phyloP scores from a whole-genome alignment of 345 rosid genomes.

The Alliaria petiolata region DNA sequence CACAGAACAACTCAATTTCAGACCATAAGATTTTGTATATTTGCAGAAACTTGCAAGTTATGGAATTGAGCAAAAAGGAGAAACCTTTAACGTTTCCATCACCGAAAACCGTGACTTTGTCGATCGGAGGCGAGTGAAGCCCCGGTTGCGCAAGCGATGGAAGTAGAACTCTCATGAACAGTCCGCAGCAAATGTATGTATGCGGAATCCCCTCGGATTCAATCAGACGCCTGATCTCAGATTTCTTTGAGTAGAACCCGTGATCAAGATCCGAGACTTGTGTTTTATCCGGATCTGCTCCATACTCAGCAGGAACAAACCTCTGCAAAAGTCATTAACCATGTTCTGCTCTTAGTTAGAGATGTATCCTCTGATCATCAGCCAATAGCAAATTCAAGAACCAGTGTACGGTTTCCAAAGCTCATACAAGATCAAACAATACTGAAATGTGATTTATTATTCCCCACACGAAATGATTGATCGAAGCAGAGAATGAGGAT shows the following conservation, averaged over 20 bases:
- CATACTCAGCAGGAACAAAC: slow-evolving; percentile 86
- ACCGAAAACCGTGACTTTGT: slow-evolving; percentile 61
- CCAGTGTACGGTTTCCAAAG: too few relatives aligned
- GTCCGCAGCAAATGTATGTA: slow-evolving; percentile 68
- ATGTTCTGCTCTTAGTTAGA: background rate
- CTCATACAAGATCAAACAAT: too few relatives aligned
- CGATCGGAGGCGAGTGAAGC: slow-evolving; percentile 55
- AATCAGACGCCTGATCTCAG: slow-evolving; percentile 61
- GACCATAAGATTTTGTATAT: background rate
- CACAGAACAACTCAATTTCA: background rate
- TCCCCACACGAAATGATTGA: too few relatives aligned
- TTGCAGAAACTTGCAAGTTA: background rate
- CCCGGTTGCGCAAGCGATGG: slow-evolving; percentile 78
- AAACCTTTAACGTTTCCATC: slow-evolving; percentile 70
- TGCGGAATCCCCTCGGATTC: slow-evolving; percentile 64
- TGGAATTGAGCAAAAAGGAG: background rate
- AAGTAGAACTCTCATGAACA: slow-evolving; percentile 58
- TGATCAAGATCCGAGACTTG: slow-evolving; percentile 57
- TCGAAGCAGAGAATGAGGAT: too few relatives aligned
- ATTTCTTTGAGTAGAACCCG: slow-evolving; percentile 52
- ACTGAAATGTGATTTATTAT: too few relatives aligned
- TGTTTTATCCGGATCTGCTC: slow-evolving; percentile 63
- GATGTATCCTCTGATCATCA: too few relatives aligned
- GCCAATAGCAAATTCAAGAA: too few relatives aligned
- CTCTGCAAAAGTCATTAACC: slow-evolving; percentile 40